Evolutionary conservation across 148 eudicot species (phyloP).

Genomic region (Rhododendron simsii): DNA sequence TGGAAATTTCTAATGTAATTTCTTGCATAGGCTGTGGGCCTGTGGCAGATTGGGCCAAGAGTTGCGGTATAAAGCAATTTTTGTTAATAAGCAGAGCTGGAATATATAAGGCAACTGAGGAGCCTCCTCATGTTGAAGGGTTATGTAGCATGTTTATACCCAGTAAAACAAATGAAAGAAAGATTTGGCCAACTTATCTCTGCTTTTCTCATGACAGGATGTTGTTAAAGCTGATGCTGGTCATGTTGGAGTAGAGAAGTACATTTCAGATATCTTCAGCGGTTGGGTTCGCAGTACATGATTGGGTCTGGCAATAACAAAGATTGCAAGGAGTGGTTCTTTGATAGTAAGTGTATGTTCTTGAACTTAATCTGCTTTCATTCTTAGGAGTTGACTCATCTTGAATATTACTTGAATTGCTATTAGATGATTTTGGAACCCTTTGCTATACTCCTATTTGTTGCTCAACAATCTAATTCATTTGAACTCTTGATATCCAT

Average conservation of each 20-base stretch:
- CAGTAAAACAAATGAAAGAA: background rate
- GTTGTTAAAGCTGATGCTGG: conserved; percentile 75
- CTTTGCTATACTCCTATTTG: background rate
- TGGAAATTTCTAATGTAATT: conserved; percentile 5
- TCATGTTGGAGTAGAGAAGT: conserved; percentile 75
- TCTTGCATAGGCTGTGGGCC: conserved; percentile 74
- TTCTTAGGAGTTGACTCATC: background rate
- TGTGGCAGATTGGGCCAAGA: conserved; percentile 94
- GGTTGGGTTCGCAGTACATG: conserved; percentile 92
- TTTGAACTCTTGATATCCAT: background rate
- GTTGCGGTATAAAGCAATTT: conserved; percentile 64
- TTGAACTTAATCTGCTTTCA: background rate
- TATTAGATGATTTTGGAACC: background rate
- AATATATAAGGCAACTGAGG: conserved; percentile 82
- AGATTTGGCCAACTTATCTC: background rate
- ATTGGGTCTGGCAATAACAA: conserved; percentile 94
- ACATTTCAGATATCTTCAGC: conserved; percentile 54
- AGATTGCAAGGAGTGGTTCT: conserved; percentile 99
- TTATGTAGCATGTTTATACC: conserved; percentile 25
- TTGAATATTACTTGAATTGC: background rate
- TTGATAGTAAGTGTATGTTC: conserved; percentile 57
- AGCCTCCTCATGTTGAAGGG: conserved; percentile 97
- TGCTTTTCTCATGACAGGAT: conserved; percentile 41
- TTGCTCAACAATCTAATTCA: background rate
- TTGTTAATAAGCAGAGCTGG: conserved; percentile 92